phyloP scores from a whole-genome alignment of 1,284 basidiomycete genomes.

The Testicularia cyperi region DNA sequence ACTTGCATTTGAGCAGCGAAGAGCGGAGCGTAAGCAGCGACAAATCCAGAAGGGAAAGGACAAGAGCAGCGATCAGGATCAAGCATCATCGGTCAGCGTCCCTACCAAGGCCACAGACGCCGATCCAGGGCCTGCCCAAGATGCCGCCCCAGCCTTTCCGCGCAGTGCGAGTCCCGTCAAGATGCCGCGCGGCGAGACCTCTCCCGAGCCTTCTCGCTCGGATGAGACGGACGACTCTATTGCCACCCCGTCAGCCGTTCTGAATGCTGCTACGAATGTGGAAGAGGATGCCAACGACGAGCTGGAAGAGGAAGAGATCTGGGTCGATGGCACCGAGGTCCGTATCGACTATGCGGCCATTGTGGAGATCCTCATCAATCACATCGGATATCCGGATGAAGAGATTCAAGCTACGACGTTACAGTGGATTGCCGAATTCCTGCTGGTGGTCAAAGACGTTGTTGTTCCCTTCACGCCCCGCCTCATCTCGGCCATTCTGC shows the following conservation, averaged over 20 bases:
- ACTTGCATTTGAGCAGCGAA: constrained; percentile 20
- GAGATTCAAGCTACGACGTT: constrained; percentile 65
- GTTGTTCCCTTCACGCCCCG: constrained; percentile 92
- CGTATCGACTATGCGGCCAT: constrained; percentile 87
- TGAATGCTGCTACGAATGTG: constrained; percentile 2
- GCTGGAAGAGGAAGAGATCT: constrained; percentile 65
- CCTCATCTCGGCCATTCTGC: constrained; percentile 86
- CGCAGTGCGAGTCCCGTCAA: background rate
- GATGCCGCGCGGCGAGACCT: background rate
- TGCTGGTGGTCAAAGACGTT: constrained; percentile 83
- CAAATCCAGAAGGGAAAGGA: constrained; percentile 63
- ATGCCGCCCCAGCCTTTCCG: background rate
- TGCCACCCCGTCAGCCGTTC: background rate
- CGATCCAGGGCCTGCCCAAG: background rate
- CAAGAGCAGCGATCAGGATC: constrained; percentile 62
- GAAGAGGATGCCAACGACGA: constrained; percentile 38
- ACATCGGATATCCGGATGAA: constrained; percentile 72
- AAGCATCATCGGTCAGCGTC: no score
- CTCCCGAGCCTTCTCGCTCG: no score
- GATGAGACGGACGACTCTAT: background rate
- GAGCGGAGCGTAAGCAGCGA: constrained; percentile 17
- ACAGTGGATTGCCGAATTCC: constrained; percentile 87
- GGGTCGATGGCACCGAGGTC: constrained; percentile 91
- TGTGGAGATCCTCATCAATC: constrained; percentile 89
- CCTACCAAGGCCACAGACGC: background rate